These are phyloP conservation scores for Melastoma malabathricum DNA, from an alignment of 345 rosid genomes.

Conservation along the genomic window DNA sequence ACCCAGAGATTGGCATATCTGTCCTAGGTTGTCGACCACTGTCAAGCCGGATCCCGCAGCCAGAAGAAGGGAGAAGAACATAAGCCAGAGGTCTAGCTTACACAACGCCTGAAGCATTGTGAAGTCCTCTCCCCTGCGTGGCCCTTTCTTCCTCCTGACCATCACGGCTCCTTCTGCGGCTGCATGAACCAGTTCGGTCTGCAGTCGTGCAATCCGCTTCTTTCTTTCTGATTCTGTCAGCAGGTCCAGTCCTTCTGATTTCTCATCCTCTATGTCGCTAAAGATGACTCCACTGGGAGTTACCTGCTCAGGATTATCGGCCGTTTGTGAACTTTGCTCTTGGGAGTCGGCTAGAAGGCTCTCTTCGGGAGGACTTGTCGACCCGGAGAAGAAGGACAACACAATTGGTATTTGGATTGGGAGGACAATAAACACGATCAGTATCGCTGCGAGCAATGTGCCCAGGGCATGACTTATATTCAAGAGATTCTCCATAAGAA, in stretches of 20 bases:
- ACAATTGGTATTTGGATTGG: slow-evolving; percentile 45
- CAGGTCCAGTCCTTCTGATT: slow-evolving; percentile 25
- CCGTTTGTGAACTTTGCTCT: slow-evolving; percentile 12
- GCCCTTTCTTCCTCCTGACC: slow-evolving; percentile 39
- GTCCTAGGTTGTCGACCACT: slow-evolving; percentile 9
- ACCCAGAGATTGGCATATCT: slow-evolving; percentile 6
- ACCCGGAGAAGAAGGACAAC: slow-evolving; percentile 19
- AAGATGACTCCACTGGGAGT: slow-evolving; percentile 23
- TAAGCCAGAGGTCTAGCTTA: slow-evolving; percentile 64
- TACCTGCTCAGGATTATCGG: slow-evolving; percentile 13
- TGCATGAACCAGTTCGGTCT: slow-evolving; percentile 33
- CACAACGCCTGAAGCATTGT: slow-evolving; percentile 49
- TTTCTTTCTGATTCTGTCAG: slow-evolving; percentile 34
- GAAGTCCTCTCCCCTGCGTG: slow-evolving; percentile 65
- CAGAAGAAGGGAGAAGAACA: slow-evolving; percentile 10
- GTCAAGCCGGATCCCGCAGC: slow-evolving; percentile 2
- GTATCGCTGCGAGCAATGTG: slow-evolving; percentile 27
- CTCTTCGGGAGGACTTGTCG: slow-evolving; percentile 13
- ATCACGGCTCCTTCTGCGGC: slow-evolving; percentile 51
- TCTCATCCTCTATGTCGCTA: slow-evolving; percentile 60
- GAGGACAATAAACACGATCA: slow-evolving; percentile 36
- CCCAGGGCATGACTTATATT: slow-evolving; percentile 25
- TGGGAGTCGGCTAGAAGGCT: slow-evolving; percentile 11
- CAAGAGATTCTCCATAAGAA: slow-evolving; percentile 49
- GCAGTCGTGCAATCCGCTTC: slow-evolving; percentile 36